These are phyloP conservation scores for Sordariomycetes sp. DNA, from an alignment of 2,329 filamentous ascomycete species.

Conservation along the genomic window DNA sequence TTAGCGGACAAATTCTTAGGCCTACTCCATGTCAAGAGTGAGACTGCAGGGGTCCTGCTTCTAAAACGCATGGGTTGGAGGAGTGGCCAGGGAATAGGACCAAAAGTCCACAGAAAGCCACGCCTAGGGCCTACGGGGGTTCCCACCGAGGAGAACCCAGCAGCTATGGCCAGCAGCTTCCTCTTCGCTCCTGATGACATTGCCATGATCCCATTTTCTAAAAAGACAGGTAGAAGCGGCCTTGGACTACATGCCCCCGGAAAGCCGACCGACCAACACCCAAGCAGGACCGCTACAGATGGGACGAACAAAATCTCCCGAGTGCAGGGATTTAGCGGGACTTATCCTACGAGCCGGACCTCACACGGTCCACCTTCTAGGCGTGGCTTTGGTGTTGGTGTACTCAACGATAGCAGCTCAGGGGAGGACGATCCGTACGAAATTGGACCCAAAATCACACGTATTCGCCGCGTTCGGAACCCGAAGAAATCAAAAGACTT, in stretches of 20 bases:
- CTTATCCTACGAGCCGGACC: neutral
- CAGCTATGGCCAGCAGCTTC: slow-evolving; percentile 38
- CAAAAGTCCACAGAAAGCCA: slow-evolving; percentile 68
- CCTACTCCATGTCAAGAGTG: slow-evolving; percentile 60
- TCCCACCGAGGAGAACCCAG: slow-evolving; percentile 8
- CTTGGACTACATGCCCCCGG: neutral
- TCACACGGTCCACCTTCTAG: neutral
- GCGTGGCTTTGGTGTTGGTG: slow-evolving; percentile 68
- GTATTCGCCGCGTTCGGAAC: neutral
- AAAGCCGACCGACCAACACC: neutral
- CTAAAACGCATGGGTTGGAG: slow-evolving; percentile 93
- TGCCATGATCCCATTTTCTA: neutral
- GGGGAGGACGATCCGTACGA: slow-evolving; percentile 94
- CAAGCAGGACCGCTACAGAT: neutral
- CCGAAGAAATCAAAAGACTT: neutral
- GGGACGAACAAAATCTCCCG: neutral
- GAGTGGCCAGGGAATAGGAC: slow-evolving; percentile 85
- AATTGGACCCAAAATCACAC: slow-evolving; percentile 68
- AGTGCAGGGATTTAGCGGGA: neutral
- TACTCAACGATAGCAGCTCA: slow-evolving; percentile 86
- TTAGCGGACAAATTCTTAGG: slow-evolving; percentile 43
- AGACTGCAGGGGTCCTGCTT: slow-evolving; percentile 79
- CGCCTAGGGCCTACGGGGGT: slow-evolving; percentile 38
- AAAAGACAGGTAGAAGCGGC: neutral
- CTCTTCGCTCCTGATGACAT: slow-evolving; percentile 81